These are phyloP conservation scores for Graphilbum fragrans DNA, from an alignment of 2,329 filamentous ascomycete species.

Conservation along the genomic window DNA sequence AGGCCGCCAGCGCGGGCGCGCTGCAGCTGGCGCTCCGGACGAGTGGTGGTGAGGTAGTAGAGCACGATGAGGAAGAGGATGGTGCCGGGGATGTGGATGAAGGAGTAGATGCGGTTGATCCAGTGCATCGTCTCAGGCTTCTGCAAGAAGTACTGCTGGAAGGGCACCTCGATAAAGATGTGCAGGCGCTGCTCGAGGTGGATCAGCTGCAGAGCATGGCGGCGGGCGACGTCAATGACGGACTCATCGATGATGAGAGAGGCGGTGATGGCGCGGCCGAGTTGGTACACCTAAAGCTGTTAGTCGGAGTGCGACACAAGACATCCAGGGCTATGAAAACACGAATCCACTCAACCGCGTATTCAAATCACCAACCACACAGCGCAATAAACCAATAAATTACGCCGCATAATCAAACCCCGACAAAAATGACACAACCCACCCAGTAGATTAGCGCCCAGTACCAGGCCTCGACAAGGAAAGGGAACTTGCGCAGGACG, in stretches of 20 bases:
- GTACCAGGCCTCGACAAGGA: constrained; percentile 65
- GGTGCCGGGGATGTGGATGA: constrained; percentile 67
- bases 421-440: constrained; percentile 16
- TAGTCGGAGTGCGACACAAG: neutral
- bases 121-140: constrained; percentile 48
- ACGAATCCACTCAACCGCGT: too few species aligned
- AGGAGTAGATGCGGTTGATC: constrained; percentile 64
- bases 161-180: constrained; percentile 51
- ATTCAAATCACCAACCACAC: too few species aligned
- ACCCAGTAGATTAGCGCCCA: constrained; percentile 71
- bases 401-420: neutral
- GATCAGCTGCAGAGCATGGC: constrained; percentile 57
- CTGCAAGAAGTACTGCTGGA: constrained; percentile 42
- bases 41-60: constrained; percentile 58
- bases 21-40: constrained; percentile 13
- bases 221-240: constrained; percentile 55
- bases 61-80: constrained; percentile 55
- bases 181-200: constrained; percentile 51
- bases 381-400: constrained; percentile 1
- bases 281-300: constrained; percentile 51
- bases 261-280: constrained; percentile 60
- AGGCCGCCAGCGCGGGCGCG: constrained; percentile 5
- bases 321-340: constrained; percentile 46
- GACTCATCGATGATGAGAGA: constrained; percentile 50
- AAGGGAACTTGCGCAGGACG: constrained; percentile 54